phyloP scores from a whole-genome alignment of 2,329 filamentous ascomycete species.

The Pyrenochaeta sp. region DNA sequence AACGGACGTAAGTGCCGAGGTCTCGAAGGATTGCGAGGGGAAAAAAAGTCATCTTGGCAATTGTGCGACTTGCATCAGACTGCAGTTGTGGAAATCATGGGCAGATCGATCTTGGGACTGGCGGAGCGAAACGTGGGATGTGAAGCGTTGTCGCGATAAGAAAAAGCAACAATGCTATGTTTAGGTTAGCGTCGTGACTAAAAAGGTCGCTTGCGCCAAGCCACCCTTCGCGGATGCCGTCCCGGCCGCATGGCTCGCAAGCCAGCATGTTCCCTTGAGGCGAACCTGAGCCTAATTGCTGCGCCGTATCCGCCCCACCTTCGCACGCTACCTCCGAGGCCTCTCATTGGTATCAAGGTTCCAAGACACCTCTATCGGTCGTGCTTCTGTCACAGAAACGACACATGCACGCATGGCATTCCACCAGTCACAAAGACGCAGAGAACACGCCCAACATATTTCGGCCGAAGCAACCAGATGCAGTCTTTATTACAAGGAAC shows the following conservation, averaged over 20 bases:
- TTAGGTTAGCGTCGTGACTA: not conserved
- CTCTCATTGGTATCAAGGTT: not conserved
- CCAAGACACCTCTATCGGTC: not conserved
- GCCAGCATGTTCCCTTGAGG: not conserved
- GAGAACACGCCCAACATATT: not conserved
- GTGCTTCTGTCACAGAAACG: not conserved
- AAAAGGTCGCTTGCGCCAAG: not conserved
- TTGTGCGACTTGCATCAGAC: not conserved
- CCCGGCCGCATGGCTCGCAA: not conserved
- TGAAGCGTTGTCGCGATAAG: constrained; percentile 4
- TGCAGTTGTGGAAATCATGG: not conserved
- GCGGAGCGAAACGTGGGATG: not conserved
- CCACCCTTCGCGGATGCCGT: not conserved
- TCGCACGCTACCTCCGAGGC: not conserved
- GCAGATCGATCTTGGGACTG: not conserved
- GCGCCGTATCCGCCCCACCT: not conserved
- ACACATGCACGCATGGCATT: not conserved
- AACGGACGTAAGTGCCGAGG: not conserved
- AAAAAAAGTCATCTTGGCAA: no score
- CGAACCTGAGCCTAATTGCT: not conserved
- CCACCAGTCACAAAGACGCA: not conserved
- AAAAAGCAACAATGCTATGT: constrained; percentile 1
- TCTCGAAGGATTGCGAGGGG: not conserved
- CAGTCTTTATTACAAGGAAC: constrained; percentile 7
- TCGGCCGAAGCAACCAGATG: not conserved